These are phyloP conservation scores for Suillus spraguei DNA, from an alignment of 768 basidiomycete genomes.

Conservation along the genomic window DNA sequence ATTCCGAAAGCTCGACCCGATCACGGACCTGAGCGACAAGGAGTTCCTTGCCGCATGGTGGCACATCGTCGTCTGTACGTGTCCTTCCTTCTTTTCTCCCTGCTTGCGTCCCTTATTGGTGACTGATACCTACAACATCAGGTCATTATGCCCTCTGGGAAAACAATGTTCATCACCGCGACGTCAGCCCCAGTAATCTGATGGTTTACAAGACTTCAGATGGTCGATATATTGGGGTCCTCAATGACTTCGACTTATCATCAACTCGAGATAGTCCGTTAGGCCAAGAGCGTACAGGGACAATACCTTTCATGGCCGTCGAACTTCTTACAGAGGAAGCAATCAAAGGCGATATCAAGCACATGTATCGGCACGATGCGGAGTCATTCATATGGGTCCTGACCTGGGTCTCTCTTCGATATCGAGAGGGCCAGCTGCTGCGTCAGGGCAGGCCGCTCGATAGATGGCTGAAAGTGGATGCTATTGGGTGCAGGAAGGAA, in stretches of 20 bases:
- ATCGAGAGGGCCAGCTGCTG: background rate
- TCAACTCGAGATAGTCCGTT: background rate
- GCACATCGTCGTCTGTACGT: constrained; percentile 8
- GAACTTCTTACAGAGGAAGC: constrained; percentile 5
- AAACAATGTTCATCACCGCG: background rate
- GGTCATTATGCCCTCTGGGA: constrained; percentile 12
- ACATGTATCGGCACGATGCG: background rate
- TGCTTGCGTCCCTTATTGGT: background rate
- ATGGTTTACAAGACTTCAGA: constrained; percentile 7
- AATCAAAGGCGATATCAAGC: background rate
- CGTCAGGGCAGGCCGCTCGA: background rate
- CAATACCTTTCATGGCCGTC: constrained; percentile 13
- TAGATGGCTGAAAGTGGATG: background rate
- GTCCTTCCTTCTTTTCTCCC: background rate
- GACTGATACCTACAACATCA: background rate
- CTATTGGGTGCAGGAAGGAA: background rate
- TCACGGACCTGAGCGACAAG: constrained; percentile 5
- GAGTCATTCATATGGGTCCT: constrained; percentile 9
- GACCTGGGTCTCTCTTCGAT: constrained; percentile 3
- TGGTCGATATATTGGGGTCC: constrained; percentile 8
- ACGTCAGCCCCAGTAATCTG: constrained; percentile 12
- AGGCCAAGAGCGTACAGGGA: constrained; percentile 12
- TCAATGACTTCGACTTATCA: constrained; percentile 16
- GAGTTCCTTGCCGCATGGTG: constrained; percentile 10
- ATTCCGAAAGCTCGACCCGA: constrained; percentile 6